Evolutionary conservation across 2,329 filamentous ascomycete species (phyloP).

Genomic region (Chaetomiaceae sp.): DNA sequence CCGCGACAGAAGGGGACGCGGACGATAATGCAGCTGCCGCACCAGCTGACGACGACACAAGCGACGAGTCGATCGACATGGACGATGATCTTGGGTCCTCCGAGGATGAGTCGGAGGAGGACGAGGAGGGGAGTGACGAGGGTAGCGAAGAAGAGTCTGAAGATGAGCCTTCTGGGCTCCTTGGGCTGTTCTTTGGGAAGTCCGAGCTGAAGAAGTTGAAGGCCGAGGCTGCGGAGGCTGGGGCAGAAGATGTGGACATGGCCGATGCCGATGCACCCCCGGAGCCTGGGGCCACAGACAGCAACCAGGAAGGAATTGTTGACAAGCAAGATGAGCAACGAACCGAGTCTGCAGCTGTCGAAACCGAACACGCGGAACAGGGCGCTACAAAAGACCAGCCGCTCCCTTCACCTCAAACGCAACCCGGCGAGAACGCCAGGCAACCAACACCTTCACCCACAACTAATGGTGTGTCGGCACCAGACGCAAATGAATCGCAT

Average conservation of each 20-base stretch:
- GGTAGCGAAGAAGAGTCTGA: slow-evolving; percentile 43
- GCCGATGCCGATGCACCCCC: slow-evolving; percentile 24
- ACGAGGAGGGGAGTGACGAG: slow-evolving; percentile 40
- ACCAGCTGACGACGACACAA: slow-evolving; percentile 45
- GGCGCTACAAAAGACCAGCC: background rate
- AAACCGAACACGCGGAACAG: background rate
- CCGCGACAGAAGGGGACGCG: slow-evolving; percentile 26
- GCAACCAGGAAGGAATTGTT: slow-evolving; percentile 2
- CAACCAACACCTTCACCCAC: background rate
- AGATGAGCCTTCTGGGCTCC: slow-evolving; percentile 42
- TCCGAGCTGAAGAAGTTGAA: slow-evolving; percentile 53
- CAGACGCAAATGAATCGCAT: background rate
- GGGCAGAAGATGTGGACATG: slow-evolving; percentile 31
- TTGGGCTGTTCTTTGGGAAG: slow-evolving; percentile 57
- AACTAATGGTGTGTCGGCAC: background rate
- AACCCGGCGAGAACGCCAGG: background rate
- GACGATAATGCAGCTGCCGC: slow-evolving; percentile 25
- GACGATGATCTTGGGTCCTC: slow-evolving; percentile 61
- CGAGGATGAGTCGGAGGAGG: slow-evolving; percentile 42
- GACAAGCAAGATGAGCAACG: too few relatives aligned
- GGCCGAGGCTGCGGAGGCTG: slow-evolving; percentile 32
- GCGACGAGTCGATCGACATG: slow-evolving; percentile 65
- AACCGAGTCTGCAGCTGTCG: background rate
- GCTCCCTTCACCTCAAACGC: background rate
- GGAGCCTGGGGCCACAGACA: background rate